Evolutionary conservation across 1,284 basidiomycete species (phyloP).

Genomic region (Leccinum subrobustum): DNA sequence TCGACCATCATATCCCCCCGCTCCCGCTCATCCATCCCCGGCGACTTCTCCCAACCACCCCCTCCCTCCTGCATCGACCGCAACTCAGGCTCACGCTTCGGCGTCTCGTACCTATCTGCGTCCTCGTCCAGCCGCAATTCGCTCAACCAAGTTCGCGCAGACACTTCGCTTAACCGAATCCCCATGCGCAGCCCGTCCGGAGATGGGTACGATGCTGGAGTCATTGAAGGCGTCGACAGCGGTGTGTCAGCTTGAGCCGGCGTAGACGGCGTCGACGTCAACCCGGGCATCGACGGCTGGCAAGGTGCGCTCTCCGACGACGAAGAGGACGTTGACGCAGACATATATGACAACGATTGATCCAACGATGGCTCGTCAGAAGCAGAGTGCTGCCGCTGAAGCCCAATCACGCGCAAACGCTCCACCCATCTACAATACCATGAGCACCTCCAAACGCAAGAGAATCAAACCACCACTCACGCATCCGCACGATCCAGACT

Average conservation of each 20-base stretch:
- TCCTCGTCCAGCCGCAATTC: constrained; percentile 30
- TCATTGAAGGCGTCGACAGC: constrained; percentile 27
- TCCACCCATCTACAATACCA: constrained; percentile 66
- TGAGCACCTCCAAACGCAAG: constrained; percentile 3
- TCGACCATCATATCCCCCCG: background rate
- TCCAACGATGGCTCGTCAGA: constrained; percentile 18
- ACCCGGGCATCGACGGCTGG: constrained; percentile 25
- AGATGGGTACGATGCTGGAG: constrained; percentile 25
- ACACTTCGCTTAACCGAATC: constrained; percentile 28
- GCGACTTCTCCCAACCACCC: background rate
- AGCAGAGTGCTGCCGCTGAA: constrained; percentile 50
- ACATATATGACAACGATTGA: background rate
- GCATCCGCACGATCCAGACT: constrained; percentile 86
- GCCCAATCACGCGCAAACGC: constrained; percentile 69
- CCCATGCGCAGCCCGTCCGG: constrained; percentile 27
- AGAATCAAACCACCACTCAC: constrained; percentile 45
- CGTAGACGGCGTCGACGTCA: constrained; percentile 33
- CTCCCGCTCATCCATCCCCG: background rate
- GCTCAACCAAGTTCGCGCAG: constrained; percentile 30
- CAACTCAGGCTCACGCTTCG: constrained; percentile 17
- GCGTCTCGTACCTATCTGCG: constrained; percentile 25
- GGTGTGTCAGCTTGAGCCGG: constrained; percentile 29
- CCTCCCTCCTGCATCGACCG: constrained; percentile 13
- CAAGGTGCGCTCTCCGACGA: constrained; percentile 1
- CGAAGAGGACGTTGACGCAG: background rate